phyloP scores from a whole-genome alignment of 805 yeast genomes.

The Metschnikowia anglica region DNA sequence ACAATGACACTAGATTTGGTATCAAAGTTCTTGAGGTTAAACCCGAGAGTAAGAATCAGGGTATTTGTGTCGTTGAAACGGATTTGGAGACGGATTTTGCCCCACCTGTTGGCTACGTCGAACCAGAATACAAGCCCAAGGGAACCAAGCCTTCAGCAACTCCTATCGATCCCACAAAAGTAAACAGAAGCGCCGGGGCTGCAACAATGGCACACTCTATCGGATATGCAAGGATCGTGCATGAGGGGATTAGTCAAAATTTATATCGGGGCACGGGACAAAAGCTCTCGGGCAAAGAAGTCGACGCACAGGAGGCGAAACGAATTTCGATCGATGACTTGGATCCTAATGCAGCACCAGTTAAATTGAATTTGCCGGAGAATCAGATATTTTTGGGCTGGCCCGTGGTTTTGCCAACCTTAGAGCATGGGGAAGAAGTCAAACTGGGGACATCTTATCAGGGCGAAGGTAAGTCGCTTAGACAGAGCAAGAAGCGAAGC shows the following conservation, averaged over 20 bases:
- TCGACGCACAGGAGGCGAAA: conserved; percentile 19
- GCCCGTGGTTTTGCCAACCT: conserved; percentile 57
- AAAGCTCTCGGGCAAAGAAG: conserved; percentile 63
- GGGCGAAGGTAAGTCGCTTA: conserved; percentile 75
- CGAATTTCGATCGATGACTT: conserved; percentile 42
- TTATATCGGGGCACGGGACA: conserved; percentile 63
- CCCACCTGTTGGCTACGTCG: conserved; percentile 97
- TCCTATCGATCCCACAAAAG: conserved; percentile 36
- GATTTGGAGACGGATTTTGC: conserved; percentile 97
- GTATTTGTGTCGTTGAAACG: conserved; percentile 94
- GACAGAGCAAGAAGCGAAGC: conserved; percentile 70
- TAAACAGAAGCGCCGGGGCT: conserved; percentile 42
- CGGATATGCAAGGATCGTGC: conserved; percentile 60
- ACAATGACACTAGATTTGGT: conserved; percentile 74
- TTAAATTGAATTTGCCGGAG: conserved; percentile 69
- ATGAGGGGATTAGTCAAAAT: conserved; percentile 28
- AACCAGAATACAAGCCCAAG: conserved; percentile 64
- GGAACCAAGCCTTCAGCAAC: conserved; percentile 33
- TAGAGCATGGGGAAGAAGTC: conserved; percentile 30
- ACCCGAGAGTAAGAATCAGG: conserved; percentile 62
- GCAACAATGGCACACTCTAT: conserved; percentile 79
- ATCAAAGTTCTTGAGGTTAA: conserved; percentile 85
- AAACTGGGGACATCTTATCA: conserved; percentile 33
- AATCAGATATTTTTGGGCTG: conserved; percentile 94
- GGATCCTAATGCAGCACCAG: conserved; percentile 62